Percentiles rank a stretch among this genome's conserved stretches.
phyloP scores from a whole-genome alignment of 2,329 filamentous ascomycete species.

The Fusarium sp. region DNA sequence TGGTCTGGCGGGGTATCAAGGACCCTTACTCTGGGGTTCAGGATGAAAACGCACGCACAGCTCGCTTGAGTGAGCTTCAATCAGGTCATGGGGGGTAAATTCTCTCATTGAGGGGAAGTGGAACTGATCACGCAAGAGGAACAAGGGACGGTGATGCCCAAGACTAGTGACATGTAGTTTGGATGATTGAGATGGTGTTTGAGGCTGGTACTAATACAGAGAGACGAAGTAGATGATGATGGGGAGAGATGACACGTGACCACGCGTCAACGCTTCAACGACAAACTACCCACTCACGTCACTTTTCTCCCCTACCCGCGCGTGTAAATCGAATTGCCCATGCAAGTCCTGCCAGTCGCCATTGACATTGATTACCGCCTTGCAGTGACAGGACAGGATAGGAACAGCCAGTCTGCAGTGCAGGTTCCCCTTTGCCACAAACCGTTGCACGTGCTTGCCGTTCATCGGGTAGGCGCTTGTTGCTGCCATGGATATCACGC shows the following conservation, averaged over 20 bases:
- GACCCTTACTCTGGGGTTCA: constrained; percentile 14
- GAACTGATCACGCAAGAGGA: not conserved
- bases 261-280: constrained; percentile 19
- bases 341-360: not conserved
- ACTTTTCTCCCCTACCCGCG: constrained; percentile 17
- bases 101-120: not conserved
- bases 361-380: not conserved
- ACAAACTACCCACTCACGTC: constrained; percentile 12
- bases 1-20: constrained; percentile 26
- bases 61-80: constrained; percentile 8
- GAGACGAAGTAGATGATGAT: not conserved
- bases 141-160: not conserved
- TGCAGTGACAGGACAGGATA: not conserved
- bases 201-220: not conserved
- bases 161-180: not conserved
- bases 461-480: not conserved
- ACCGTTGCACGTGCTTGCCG: constrained; percentile 1
- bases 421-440: not conserved
- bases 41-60: not conserved
- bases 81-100: not conserved
- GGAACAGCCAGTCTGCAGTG: not conserved
- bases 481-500: constrained; percentile 30
- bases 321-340: constrained; percentile 15
- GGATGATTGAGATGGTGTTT: constrained; percentile 1
- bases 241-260: constrained; percentile 16